Evolutionary conservation across 2,329 filamentous ascomycete species (phyloP).

Genomic region (Verticillium albo-atrum): DNA sequence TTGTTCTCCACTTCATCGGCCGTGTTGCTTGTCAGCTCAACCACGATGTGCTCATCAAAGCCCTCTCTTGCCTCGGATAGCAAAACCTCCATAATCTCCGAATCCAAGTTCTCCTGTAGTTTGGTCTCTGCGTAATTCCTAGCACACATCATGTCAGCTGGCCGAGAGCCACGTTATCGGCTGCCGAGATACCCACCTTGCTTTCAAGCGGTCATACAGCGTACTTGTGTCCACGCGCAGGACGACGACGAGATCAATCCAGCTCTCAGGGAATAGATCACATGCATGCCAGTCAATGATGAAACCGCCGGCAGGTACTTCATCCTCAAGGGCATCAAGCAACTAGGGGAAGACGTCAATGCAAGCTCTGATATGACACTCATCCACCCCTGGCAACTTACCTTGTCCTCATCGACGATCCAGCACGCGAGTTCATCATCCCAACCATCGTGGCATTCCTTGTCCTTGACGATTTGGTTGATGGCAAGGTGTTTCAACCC

Average conservation of each 20-base stretch:
- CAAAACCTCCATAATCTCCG: slow-evolving; percentile 95
- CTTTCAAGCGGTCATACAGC: slow-evolving; percentile 78
- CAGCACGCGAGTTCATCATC: slow-evolving; percentile 82
- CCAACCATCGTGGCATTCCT: slow-evolving; percentile 80
- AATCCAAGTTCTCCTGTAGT: slow-evolving; percentile 92
- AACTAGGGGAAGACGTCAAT: too few relatives aligned
- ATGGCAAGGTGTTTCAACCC: slow-evolving; percentile 80
- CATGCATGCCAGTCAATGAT: slow-evolving; percentile 98
- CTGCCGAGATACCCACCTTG: slow-evolving; percentile 46
- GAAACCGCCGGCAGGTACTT: slow-evolving; percentile 72
- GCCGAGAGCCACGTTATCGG: neutral
- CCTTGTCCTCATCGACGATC: slow-evolving; percentile 97
- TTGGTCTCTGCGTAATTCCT: slow-evolving; percentile 83
- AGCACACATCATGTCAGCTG: neutral
- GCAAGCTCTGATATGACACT: neutral
- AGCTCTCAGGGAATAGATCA: slow-evolving; percentile 87
- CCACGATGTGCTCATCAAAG: slow-evolving; percentile 82
- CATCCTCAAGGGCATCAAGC: slow-evolving; percentile 82
- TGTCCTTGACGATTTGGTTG: slow-evolving; percentile 88
- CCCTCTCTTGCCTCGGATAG: slow-evolving; percentile 84
- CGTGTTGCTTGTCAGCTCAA: slow-evolving; percentile 79
- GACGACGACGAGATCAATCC: slow-evolving; percentile 94
- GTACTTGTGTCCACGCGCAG: slow-evolving; percentile 74
- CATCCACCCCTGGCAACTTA: slow-evolving; percentile 29
- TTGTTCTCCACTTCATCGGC: slow-evolving; percentile 86